A percentile compares a stretch with the other conserved stretches of the same genome.
These are phyloP conservation scores for Dothidotthia symphoricarpi DNA, from an alignment of 2,329 filamentous ascomycete species.

Conservation along the genomic window DNA sequence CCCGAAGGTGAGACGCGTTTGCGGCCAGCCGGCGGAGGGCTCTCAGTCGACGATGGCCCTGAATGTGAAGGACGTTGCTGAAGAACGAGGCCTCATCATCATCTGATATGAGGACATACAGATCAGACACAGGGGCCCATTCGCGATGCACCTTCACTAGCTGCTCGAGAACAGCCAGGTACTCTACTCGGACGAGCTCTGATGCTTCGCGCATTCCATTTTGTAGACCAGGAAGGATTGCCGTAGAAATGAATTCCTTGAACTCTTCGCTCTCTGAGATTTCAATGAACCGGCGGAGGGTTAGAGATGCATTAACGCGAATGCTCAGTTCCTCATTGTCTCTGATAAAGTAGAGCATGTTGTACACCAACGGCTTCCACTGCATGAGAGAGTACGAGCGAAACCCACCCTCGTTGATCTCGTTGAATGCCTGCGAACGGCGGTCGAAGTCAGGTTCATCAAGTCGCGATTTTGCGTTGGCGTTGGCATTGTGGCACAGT, in stretches of 20 bases:
- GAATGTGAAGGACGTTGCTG: slow-evolving; percentile 86
- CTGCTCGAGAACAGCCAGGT: slow-evolving; percentile 74
- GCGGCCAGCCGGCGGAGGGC: slow-evolving; percentile 74
- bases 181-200: slow-evolving; percentile 81
- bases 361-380: slow-evolving; percentile 86
- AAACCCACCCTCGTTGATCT: slow-evolving; percentile 65
- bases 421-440: slow-evolving; percentile 72
- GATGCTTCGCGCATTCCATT: slow-evolving; percentile 73
- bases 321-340: slow-evolving; percentile 87
- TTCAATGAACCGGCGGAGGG: slow-evolving; percentile 74
- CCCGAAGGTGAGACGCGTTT: slow-evolving; percentile 67
- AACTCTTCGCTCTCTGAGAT: slow-evolving; percentile 51
- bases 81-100: slow-evolving; percentile 88
- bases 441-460: slow-evolving; percentile 87
- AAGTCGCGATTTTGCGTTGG: slow-evolving; percentile 68
- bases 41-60: slow-evolving; percentile 79
- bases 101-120: slow-evolving; percentile 66
- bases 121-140: slow-evolving; percentile 71
- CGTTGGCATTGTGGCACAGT: slow-evolving; percentile 77
- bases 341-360: slow-evolving; percentile 82
- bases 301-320: slow-evolving; percentile 76
- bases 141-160: slow-evolving; percentile 68
- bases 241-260: slow-evolving; percentile 58
- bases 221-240: slow-evolving; percentile 74
- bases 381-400: slow-evolving; percentile 64